Percentiles rank a stretch among this genome's conserved stretches.
Evolutionary conservation across 345 rosid genomes (phyloP).

Genomic region (Rubroshorea leprosula): DNA sequence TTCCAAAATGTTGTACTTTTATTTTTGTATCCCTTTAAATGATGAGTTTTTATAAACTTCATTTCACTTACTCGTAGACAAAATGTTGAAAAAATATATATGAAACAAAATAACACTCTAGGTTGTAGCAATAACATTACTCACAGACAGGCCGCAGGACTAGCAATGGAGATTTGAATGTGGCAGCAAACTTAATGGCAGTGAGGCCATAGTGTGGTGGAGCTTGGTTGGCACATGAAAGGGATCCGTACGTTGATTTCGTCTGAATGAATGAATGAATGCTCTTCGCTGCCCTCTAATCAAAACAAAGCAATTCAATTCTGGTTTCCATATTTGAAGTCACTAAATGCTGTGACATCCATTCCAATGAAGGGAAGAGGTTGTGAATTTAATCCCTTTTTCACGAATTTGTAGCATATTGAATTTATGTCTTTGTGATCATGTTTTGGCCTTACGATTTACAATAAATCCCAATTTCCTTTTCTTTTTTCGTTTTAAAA

Average conservation of each 20-base stretch:
- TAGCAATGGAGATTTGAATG: slow-evolving; percentile 17
- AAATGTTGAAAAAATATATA: too few species aligned
- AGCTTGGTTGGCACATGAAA: slow-evolving; percentile 25
- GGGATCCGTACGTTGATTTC: slow-evolving; percentile 22
- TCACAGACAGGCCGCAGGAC: too few species aligned
- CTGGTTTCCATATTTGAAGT: slow-evolving; percentile 20
- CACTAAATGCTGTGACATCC: slow-evolving; percentile 27
- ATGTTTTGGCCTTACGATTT: too few species aligned
- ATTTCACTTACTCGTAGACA: too few species aligned
- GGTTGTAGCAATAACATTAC: too few species aligned
- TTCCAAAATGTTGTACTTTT: too few species aligned
- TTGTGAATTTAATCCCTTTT: slow-evolving; percentile 24
- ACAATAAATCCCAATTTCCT: too few species aligned
- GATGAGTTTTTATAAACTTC: too few species aligned
- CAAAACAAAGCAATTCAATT: neutral
- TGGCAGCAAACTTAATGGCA: slow-evolving; percentile 16
- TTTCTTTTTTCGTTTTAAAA: too few species aligned
- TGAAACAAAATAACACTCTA: too few species aligned
- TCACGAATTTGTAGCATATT: too few species aligned
- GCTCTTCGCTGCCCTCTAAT: neutral
- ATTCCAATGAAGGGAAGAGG: slow-evolving; percentile 20
- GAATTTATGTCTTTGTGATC: neutral
- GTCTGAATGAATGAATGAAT: slow-evolving; percentile 16
- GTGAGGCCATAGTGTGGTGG: slow-evolving; percentile 18
- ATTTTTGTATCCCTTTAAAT: too few species aligned